Evolutionary conservation across 805 yeast genomes (phyloP).

Genomic region (Metschnikowia reukaufii): DNA sequence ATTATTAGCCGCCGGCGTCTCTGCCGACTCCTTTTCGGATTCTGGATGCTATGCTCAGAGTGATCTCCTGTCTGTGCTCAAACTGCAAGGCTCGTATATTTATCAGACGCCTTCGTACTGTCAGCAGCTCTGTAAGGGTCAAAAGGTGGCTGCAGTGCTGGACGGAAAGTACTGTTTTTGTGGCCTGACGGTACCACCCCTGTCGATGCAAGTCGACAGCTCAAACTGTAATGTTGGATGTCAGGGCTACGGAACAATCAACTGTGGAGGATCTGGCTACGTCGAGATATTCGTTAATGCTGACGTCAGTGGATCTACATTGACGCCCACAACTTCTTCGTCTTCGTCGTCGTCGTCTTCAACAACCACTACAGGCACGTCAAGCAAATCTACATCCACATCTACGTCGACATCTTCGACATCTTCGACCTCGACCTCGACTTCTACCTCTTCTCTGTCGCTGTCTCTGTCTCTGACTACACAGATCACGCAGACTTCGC

Average conservation of each 20-base stretch:
- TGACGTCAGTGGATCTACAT: slow-evolving; percentile 23
- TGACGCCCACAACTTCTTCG: slow-evolving; percentile 16
- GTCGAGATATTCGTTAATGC: slow-evolving; percentile 46
- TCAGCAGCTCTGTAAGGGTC: slow-evolving; percentile 43
- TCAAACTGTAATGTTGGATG: slow-evolving; percentile 40
- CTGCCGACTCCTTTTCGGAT: slow-evolving; percentile 14
- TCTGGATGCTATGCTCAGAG: slow-evolving; percentile 19
- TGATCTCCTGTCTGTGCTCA: slow-evolving; percentile 25
- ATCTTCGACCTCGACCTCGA: slow-evolving; percentile 6
- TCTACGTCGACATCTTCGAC: slow-evolving; percentile 15
- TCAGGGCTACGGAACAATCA: slow-evolving; percentile 59
- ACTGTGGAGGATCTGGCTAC: slow-evolving; percentile 53
- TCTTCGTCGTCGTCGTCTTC: slow-evolving; percentile 13
- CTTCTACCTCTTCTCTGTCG: neutral
- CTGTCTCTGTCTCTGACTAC: slow-evolving; percentile 1
- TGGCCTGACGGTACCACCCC: slow-evolving; percentile 48
- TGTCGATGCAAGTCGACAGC: slow-evolving; percentile 13
- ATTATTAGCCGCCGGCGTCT: slow-evolving; percentile 11
- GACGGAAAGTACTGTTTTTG: slow-evolving; percentile 65
- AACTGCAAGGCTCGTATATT: slow-evolving; percentile 46
- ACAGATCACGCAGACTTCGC: neutral
- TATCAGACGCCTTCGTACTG: slow-evolving; percentile 66
- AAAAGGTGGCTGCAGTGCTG: slow-evolving; percentile 35
- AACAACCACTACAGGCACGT: slow-evolving; percentile 9
- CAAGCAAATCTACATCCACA: slow-evolving; percentile 5